A percentile compares a stretch with the other conserved stretches of the same genome.
phyloP scores from a whole-genome alignment of 352 stramenopile genomes.

The Peronospora belbahrii region DNA sequence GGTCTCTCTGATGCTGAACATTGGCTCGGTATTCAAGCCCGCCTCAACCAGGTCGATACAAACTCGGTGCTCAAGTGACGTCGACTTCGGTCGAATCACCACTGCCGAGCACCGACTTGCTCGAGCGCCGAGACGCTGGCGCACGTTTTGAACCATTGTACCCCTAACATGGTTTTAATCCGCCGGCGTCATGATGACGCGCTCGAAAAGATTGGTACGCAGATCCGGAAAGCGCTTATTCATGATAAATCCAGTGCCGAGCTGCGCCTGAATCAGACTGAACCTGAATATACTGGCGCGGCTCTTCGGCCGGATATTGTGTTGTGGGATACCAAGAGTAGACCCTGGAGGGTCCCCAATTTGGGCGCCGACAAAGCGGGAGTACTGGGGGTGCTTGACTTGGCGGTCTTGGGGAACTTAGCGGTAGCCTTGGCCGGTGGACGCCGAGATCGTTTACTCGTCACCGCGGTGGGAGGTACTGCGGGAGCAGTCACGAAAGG shows the following conservation, averaged over 20 bases:
- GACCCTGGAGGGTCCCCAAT: too few species aligned
- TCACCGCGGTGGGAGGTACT: too few species aligned
- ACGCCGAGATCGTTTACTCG: too few species aligned
- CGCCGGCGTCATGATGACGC: neutral
- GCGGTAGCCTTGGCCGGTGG: too few species aligned
- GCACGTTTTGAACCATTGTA: neutral
- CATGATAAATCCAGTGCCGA: neutral
- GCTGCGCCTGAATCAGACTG: neutral
- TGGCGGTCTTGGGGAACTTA: too few species aligned
- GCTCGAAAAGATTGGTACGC: neutral
- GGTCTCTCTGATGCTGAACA: neutral
- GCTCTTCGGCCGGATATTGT: neutral
- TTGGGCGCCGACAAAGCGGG: too few species aligned
- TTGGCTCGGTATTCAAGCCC: neutral
- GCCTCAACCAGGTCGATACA: neutral
- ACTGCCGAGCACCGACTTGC: neutral
- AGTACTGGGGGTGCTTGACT: too few species aligned
- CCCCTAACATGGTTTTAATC: neutral
- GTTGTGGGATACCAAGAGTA: neutral
- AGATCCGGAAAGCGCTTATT: neutral
- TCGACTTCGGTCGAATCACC: neutral
- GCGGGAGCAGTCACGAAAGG: too few species aligned
- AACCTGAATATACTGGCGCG: neutral
- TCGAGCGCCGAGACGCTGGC: neutral
- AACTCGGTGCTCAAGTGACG: neutral